Evolutionary conservation across 2,329 filamentous ascomycete species (phyloP), one percentile per base, ranked within the genome.

Genomic region (Arthroderma sp.): DNA sequence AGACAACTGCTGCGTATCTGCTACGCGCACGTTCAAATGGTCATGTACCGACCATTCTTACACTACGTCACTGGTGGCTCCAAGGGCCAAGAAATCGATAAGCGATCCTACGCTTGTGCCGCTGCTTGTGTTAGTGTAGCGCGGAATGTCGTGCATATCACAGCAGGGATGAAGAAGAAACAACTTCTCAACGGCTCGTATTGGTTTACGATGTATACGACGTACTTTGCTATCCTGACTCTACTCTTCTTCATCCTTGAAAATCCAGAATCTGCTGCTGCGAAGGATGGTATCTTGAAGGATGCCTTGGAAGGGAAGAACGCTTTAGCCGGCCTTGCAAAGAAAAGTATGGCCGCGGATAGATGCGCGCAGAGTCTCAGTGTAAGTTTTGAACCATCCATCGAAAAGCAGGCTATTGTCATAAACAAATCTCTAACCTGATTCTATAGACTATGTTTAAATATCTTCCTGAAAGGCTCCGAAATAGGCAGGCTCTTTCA

Each of bases 301-400:
- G 91, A 97, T 72, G 91, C 91, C 0, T 79, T 84, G 60, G 86
- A 89, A 61, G 93, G 91, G 17, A 87, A 87, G 66, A 85, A 91
- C 62, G 88, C 91, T 61, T 81, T 97, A 60, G 82, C 84, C 54
- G 84, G 83, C 15, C 78, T 97, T 58, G 86, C 90, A 2, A 84
- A 87, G 65, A 85, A 86, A 65, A 96, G 90, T 67, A 80, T 94
- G 77, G 90, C 91, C 37, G 93, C 93, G 2, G 89, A 96, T 68
- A 80, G 88, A 60, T 93, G 94, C 66, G 88, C 87, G 0, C 79
- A 78, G 49, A 86, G 88, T 41, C 77, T 98, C 28, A 81, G 83
- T 67, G 88, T 91, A 77, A 70, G 82, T 73, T 3, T 43, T 33
- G 15, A 19, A 15, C 23, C 4, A 15, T 19, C 28, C 15, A 49